Evolutionary conservation across 257 asterid species (phyloP).

Genomic region (Fraxinus anomala): DNA sequence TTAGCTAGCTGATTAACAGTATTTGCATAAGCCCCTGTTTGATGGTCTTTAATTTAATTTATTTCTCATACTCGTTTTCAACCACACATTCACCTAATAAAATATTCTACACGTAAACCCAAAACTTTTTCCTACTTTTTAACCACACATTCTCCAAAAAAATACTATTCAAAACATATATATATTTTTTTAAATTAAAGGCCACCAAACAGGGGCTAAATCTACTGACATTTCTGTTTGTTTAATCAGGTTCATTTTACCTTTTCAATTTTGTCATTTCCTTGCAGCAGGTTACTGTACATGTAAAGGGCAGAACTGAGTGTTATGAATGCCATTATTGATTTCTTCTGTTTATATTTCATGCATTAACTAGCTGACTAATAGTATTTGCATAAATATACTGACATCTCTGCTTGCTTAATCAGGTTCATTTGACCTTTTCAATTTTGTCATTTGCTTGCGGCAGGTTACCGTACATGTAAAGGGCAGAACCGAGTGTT

Average conservation of each 20-base stretch:
- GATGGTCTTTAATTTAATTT: too few species aligned
- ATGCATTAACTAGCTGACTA: slow-evolving; percentile 4
- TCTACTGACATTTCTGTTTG: slow-evolving; percentile 18
- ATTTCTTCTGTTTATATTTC: background rate
- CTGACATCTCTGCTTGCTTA: slow-evolving; percentile 18
- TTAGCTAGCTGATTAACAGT: slow-evolving; percentile 5
- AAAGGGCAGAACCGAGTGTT: slow-evolving; percentile 92
- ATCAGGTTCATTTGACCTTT: slow-evolving; percentile 17
- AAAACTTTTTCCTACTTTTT: too few species aligned
- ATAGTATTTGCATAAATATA: background rate
- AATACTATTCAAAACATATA: too few species aligned
- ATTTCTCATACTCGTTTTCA: too few species aligned
- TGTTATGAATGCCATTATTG: slow-evolving; percentile 81
- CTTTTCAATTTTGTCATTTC: slow-evolving; percentile 15
- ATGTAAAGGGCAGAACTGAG: slow-evolving; percentile 86
- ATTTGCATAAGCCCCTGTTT: background rate
- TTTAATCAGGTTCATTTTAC: slow-evolving; percentile 17
- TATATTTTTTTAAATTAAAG: too few species aligned
- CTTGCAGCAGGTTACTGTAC: slow-evolving; percentile 83
- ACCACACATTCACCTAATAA: too few species aligned
- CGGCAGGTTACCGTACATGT: slow-evolving; percentile 94
- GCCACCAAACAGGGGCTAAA: too few species aligned
- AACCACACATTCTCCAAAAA: too few species aligned
- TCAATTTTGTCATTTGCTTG: slow-evolving; percentile 21
- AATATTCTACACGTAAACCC: too few species aligned